Base-by-base conservation (phyloP, 108 stramenopile species). In the Nitzschia putrida region DNA sequence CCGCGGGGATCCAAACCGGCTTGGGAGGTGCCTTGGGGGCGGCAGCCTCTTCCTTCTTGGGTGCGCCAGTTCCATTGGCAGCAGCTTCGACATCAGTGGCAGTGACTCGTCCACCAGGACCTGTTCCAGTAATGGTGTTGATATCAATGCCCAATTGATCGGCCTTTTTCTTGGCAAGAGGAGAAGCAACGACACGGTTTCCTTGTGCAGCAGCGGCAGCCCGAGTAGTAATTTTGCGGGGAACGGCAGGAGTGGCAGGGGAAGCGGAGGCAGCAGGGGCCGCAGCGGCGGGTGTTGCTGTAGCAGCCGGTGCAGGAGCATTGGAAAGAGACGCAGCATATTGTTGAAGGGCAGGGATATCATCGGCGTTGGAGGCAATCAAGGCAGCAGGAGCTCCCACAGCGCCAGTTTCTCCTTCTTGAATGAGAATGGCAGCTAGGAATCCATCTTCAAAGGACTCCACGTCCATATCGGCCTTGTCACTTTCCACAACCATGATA, bases 401-500 rank as follows among this genome's bases (percentile, higher is more conserved):
- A 43, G 80, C 59, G 5, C 95, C 90, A 64, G 66, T 85, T 61
- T 96, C 94, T 16, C 98, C 97, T 67, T 98, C 98, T 14, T 61
- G 79, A 1, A 93, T 95, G 29, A 97, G 77, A 39, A 98, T 97
- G 26, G 96, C 95, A 12, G 96, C 96, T 59, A 98, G 69, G 86
- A 86, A 95, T 14, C 98, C 98, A 76, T 96, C 95, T 52, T 95
- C 94, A 56, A 97, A 98, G 3, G 96, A 91, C 66, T 98, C 98
- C 8, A 97, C 94, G 71, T 98, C 98, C 98, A 98, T 98, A 71
- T 98, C 98, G 14, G 98, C 98, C 83, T 98, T 98, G 73, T 98
- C 98, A 55, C 88, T 90, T 80, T 98, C 97, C 11, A 98, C 96
- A 40, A 98, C 95, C 90, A 99, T 94, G 67, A 97, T 87, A 14